These are phyloP conservation scores for Pisolithus microcarpus DNA, from an alignment of 768 basidiomycete genomes.

Conservation along the genomic window DNA sequence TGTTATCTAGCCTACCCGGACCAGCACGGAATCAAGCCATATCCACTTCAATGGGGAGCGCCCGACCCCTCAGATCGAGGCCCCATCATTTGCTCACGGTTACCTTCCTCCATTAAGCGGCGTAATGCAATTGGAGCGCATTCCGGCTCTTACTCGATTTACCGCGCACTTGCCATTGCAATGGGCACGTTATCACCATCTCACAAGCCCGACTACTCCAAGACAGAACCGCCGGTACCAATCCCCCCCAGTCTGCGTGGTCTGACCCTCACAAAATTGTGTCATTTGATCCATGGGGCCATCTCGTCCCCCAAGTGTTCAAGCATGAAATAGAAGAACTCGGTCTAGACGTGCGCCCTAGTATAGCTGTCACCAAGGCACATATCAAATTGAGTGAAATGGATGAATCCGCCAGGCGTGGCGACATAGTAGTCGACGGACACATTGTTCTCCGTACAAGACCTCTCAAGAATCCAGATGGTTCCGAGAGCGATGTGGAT, in stretches of 20 bases:
- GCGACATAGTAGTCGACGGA: conserved; percentile 72
- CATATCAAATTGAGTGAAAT: conserved; percentile 94
- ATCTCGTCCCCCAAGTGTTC: conserved; percentile 72
- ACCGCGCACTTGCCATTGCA: conserved; percentile 87
- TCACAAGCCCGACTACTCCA: conserved; percentile 75
- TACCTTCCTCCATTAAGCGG: conserved; percentile 75
- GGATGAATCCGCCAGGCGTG: conserved; percentile 70
- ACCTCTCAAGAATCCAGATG: conserved; percentile 59
- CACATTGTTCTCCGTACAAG: conserved; percentile 68
- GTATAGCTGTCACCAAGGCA: conserved; percentile 87
- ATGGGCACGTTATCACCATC: conserved; percentile 74
- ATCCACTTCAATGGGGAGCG: conserved; percentile 79
- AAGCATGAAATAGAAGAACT: conserved; percentile 49
- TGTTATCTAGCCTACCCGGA: conserved; percentile 67
- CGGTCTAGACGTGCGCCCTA: conserved; percentile 83
- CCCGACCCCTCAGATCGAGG: conserved; percentile 59
- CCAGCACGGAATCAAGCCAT: conserved; percentile 81
- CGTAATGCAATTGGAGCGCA: conserved; percentile 95
- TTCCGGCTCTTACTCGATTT: conserved; percentile 90
- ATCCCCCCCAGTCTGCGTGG: conserved; percentile 80
- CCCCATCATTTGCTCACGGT: conserved; percentile 83
- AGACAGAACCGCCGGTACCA: conserved; percentile 78
- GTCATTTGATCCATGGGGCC: conserved; percentile 90
- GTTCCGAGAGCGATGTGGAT: conserved; percentile 44
- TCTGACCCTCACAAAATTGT: conserved; percentile 74